phyloP scores from a whole-genome alignment of 1,284 basidiomycete genomes.

The Tremellales sp. region DNA sequence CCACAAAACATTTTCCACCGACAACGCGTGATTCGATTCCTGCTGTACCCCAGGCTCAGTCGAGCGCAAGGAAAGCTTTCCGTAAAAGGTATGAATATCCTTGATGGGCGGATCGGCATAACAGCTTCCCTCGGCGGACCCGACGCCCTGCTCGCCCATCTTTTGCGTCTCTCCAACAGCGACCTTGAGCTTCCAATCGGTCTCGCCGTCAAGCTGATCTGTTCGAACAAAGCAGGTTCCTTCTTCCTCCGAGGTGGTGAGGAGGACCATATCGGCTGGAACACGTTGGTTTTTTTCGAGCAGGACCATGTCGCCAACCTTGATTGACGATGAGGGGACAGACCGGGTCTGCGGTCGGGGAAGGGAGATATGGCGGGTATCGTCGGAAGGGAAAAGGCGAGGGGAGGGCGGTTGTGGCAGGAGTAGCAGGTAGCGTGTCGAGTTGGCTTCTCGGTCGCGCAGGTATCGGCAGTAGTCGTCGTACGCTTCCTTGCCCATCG shows the following conservation, averaged over 20 bases:
- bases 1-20: constrained; percentile 94
- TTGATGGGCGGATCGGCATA: constrained; percentile 93
- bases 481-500: constrained; percentile 98
- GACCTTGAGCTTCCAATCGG: constrained; percentile 96
- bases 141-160: constrained; percentile 64
- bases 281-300: constrained; percentile 97
- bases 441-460: constrained; percentile 91
- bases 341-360: constrained; percentile 53
- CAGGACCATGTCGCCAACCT: constrained; percentile 85
- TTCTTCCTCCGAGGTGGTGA: constrained; percentile 71
- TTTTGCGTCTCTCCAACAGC: constrained; percentile 82
- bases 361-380: constrained; percentile 28
- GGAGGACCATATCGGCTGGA: constrained; percentile 87
- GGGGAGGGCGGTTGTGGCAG: constrained; percentile 51
- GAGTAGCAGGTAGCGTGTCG: constrained; percentile 80
- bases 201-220: constrained; percentile 98
- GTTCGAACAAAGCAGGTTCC: constrained; percentile 97
- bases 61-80: constrained; percentile 76
- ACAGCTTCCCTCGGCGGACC: constrained; percentile 72
- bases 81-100: constrained; percentile 94
- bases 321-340: constrained; percentile 80
- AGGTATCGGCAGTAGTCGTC: constrained; percentile 94
- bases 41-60: constrained; percentile 51
- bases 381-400: no score
- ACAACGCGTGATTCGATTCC: constrained; percentile 69